Evolutionary conservation across 139 green algal genomes (phyloP), one percentile per base, ranked within the genome.

Genomic region (Mesotaenium endlicherianum): DNA sequence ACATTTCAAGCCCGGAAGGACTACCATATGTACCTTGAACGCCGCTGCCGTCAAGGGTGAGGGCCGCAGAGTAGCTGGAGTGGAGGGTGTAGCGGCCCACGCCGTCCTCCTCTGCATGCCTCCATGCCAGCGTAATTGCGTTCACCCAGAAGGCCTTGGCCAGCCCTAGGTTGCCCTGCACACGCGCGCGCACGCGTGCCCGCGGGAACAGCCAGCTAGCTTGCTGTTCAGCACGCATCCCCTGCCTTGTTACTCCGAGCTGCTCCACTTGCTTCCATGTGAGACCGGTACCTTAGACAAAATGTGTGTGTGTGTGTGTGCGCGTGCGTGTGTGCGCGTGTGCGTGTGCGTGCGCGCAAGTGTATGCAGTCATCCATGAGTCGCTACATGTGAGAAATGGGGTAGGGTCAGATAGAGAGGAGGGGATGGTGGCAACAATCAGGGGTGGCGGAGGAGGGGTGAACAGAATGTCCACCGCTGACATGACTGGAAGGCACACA

Each of bases 141-240:
- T 34, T 36, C 34, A 85, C 39, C 78, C 78, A 85, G 40, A 83
- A 36, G 4, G 78, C 78, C 68, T 85, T 79, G 36, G 75, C 75
- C 0, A 68, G 39, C 26, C n/a, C 38, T 16, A 85, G 36, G 34
- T 83, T 70, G 16, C 78, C 78, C 78, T 85, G 78, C 42, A 36
- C 1, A 82, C 8, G 31, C 14, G 6, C 17, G 34, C 42, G 11
- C 67, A 82, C 31, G 26, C 8, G 31, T 20, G 6, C 17, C 8
- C 42, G 11, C 67, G 70, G 16, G 26, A 76, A 79, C 11, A 79
- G 31, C 39, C 44, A 82, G 4, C 6, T 16, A 74, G 34, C n/a
- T 81, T 80, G 58, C n/a, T 5, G 39, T n/a, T 71, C 16, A 82
- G 2, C 44, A 75, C 67, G 6, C 20, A 4, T 5, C 20, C 83